phyloP scores from a whole-genome alignment of 1,139 yeast species.

The Pichia sp. region DNA sequence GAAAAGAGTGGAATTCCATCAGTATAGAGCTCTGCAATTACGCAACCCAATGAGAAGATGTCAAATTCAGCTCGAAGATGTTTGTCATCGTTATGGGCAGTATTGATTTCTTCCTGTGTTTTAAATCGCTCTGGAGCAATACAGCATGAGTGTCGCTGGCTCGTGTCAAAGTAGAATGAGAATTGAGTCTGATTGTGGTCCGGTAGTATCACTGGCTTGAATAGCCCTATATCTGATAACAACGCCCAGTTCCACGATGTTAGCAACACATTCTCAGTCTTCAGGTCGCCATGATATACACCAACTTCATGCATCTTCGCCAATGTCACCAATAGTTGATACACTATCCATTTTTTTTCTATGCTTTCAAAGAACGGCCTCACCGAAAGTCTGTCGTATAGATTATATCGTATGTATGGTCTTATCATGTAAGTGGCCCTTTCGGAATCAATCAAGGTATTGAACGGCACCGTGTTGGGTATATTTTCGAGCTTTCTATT shows the following conservation, averaged over 20 bases:
- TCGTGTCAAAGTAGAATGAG: conserved; percentile 86
- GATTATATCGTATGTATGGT: conserved; percentile 68
- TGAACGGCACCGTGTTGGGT: conserved; percentile 66
- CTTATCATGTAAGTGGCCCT: conserved; percentile 88
- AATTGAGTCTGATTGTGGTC: conserved; percentile 95
- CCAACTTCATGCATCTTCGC: conserved; percentile 55
- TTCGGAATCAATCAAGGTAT: conserved; percentile 75
- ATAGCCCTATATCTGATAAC: conserved; percentile 74
- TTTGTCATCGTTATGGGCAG: conserved; percentile 29
- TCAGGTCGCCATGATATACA: conserved; percentile 83
- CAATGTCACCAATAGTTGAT: conserved; percentile 62
- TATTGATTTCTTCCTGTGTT: conserved; percentile 25
- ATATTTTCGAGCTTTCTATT: conserved; percentile 39
- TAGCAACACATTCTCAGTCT: conserved; percentile 79
- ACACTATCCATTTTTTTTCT: conserved; percentile 80
- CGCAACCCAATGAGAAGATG: conserved; percentile 85
- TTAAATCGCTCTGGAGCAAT: conserved; percentile 91
- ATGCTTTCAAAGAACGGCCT: conserved; percentile 79
- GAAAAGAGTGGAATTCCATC: conserved; percentile 89
- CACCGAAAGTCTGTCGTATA: conserved; percentile 81
- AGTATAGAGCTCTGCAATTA: conserved; percentile 77
- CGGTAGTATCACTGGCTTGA: conserved; percentile 81
- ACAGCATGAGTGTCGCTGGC: conserved; percentile 81
- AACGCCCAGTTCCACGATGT: conserved; percentile 88
- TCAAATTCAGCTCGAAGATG: conserved; percentile 69